Base-by-base conservation (phyloP, 2,329 filamentous ascomycete genomes). In the Didymella pomorum region DNA sequence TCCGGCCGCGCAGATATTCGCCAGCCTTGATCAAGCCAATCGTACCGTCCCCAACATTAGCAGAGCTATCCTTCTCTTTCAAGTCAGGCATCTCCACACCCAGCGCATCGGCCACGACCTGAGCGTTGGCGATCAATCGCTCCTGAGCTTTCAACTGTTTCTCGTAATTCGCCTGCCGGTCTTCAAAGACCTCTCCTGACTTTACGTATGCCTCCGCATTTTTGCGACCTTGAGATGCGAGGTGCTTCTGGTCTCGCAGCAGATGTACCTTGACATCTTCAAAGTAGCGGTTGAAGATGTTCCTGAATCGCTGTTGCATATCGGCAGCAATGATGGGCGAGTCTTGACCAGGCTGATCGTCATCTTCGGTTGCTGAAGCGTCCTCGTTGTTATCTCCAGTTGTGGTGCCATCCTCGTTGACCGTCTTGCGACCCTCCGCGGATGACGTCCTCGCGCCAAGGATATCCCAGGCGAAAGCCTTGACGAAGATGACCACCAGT, bases 131-230 rank as follows among this genome's bases (percentile, higher is more conserved):
- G 25, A 97, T 84, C 3, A 99, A 84, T 65, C 93, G 93, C 74
- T 99, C 95, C 72, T 98, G 92, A 0, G 90, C 85, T 77, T 98
- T 99, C 56, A 93, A 83, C 67, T 95, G 90, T 76, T 93, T 97
- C 75, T 99, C 96, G 67, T 96, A 97, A 72, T 93, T 98, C 52
- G 93, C 87, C 75, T 99, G 95, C 49, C 95, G 90, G 72, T 99
- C 95, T 75, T 99, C 95, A 64, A 99, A 98, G 5, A 99, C 94
- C 74, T 99, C 95, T 2, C 95, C 95, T 35, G 95, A 98, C 72
- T 97, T 97, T 69, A 99, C 94, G 70, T 99, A 99, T 6, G 94
- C 95, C 77, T 99, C 95, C 0, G 95, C 94, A 78, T 99, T 99
- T 67, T 94, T 93, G 63, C 93, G 91, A 52, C 91, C 92, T 79